A percentile compares a stretch with the other conserved stretches of the same genome.
These are phyloP conservation scores for Sporothrix humicola DNA, from an alignment of 2,329 filamentous ascomycete genomes.

Conservation along the genomic window DNA sequence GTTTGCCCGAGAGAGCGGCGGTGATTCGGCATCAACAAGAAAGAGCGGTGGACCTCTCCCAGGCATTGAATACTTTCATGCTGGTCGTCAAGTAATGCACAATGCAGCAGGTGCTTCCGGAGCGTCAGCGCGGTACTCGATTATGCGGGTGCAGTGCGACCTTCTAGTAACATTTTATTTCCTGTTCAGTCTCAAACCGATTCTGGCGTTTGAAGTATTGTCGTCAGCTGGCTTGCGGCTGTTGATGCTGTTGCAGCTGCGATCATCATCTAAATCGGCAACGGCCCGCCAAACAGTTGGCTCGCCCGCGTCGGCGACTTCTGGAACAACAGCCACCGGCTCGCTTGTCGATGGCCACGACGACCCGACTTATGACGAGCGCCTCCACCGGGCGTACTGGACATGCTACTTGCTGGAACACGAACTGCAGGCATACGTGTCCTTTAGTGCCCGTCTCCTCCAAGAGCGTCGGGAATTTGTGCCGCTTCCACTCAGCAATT, in stretches of 20 bases:
- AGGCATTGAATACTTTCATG: slow-evolving; percentile 36
- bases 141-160: slow-evolving; percentile 36
- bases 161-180: slow-evolving; percentile 38
- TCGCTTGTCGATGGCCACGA: background rate
- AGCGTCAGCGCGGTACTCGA: slow-evolving; percentile 26
- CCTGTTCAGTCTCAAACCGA: slow-evolving; percentile 37
- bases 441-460: slow-evolving; percentile 37
- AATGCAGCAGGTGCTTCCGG: slow-evolving; percentile 16
- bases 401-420: slow-evolving; percentile 40
- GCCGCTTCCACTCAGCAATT: slow-evolving; percentile 36
- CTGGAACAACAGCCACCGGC: background rate
- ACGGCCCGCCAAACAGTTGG: background rate
- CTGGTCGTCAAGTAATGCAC: slow-evolving; percentile 34
- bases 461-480: slow-evolving; percentile 36
- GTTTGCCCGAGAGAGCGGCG: slow-evolving; percentile 28
- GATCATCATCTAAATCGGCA: background rate
- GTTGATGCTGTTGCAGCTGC: slow-evolving; percentile 33
- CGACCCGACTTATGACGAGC: slow-evolving; percentile 34
- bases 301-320: background rate
- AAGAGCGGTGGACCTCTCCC: slow-evolving; percentile 31
- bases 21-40: background rate
- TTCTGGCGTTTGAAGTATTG: slow-evolving; percentile 38
- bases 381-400: slow-evolving; percentile 39
- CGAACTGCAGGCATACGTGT: slow-evolving; percentile 38
- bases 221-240: slow-evolving; percentile 30